Conservation (phyloP, 2,329 filamentous ascomycete species). For the Achaetomium macrosporum region DNA sequence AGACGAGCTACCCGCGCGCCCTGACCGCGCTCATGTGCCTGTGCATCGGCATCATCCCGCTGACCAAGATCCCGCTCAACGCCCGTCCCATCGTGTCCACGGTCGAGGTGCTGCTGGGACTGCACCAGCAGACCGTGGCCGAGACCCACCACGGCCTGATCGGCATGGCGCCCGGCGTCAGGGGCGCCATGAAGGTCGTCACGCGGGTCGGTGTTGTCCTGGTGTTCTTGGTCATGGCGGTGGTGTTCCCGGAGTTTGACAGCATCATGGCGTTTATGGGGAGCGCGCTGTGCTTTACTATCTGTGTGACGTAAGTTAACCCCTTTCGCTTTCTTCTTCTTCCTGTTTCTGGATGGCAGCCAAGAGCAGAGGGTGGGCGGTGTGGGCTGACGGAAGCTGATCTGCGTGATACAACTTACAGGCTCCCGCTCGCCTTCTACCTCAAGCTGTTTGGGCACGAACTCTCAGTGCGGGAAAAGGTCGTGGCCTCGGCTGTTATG, state of each 20-base stretch:
- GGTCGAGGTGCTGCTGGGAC: conserved; percentile 70
- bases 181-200: conserved; percentile 51
- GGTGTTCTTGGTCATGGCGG: conserved; percentile 69
- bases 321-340: not conserved
- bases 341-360: not conserved
- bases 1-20: conserved; percentile 64
- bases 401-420: conserved; percentile 16
- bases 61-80: conserved; percentile 92
- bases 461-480: conserved; percentile 56
- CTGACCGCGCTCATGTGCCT: conserved; percentile 75
- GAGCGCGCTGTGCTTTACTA: conserved; percentile 83
- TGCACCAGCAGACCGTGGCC: conserved; percentile 49
- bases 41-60: conserved; percentile 85
- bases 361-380: not conserved
- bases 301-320: conserved; percentile 68
- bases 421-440: conserved; percentile 78
- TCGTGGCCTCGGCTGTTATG: conserved; percentile 64
- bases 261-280: conserved; percentile 89
- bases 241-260: conserved; percentile 70
- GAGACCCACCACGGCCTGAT: conserved; percentile 37
- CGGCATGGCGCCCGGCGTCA: conserved; percentile 51
- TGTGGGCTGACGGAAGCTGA: not conserved
- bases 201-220: conserved; percentile 63
- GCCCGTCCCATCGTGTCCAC: conserved; percentile 83
- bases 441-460: conserved; percentile 79